Conservation (phyloP, 192 early-diverging fungal genomes). For the Entomortierella beljakovae region DNA sequence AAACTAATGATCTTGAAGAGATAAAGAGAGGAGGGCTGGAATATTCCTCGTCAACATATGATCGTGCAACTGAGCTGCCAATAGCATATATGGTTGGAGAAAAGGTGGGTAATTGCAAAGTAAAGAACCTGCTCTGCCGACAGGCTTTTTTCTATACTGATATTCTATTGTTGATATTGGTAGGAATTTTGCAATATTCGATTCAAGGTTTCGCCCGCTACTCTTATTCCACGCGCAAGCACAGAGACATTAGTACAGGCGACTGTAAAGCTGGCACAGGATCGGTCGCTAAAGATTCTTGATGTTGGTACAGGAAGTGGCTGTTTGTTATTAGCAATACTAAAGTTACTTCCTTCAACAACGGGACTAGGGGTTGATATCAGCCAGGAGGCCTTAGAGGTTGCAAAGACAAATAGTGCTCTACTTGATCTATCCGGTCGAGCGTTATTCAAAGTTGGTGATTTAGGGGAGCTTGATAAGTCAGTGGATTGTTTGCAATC, state of each 20-base stretch:
- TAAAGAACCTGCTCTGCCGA: no score
- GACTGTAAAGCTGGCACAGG: conserved; percentile 28
- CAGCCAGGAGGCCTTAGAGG: conserved; percentile 60
- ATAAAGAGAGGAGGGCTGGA: conserved; percentile 51
- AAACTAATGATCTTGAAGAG: conserved; percentile 55
- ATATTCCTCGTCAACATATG: conserved; percentile 13
- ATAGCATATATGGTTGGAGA: conserved; percentile 64
- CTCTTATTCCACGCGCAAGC: conserved; percentile 77
- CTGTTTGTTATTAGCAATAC: conserved; percentile 73
- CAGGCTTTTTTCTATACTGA: neutral
- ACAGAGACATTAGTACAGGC: conserved; percentile 75
- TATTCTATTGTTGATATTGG: neutral
- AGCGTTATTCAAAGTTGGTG: conserved; percentile 49
- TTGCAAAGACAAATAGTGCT: conserved; percentile 64
- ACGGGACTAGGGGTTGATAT: conserved; percentile 77
- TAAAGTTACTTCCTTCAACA: conserved; percentile 19
- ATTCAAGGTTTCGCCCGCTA: conserved; percentile 70
- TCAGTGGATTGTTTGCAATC: conserved; percentile 45
- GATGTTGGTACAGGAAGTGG: conserved; percentile 85
- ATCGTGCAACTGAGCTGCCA: conserved; percentile 46
- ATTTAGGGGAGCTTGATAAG: conserved; percentile 58
- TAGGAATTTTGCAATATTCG: conserved; percentile 67
- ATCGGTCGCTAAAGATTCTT: conserved; percentile 48
- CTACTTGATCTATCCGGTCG: conserved; percentile 51
- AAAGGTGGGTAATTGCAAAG: conserved; percentile 54